These are phyloP conservation scores for Echium plantagineum DNA, from an alignment of 257 asterid species.

Conservation along the genomic window DNA sequence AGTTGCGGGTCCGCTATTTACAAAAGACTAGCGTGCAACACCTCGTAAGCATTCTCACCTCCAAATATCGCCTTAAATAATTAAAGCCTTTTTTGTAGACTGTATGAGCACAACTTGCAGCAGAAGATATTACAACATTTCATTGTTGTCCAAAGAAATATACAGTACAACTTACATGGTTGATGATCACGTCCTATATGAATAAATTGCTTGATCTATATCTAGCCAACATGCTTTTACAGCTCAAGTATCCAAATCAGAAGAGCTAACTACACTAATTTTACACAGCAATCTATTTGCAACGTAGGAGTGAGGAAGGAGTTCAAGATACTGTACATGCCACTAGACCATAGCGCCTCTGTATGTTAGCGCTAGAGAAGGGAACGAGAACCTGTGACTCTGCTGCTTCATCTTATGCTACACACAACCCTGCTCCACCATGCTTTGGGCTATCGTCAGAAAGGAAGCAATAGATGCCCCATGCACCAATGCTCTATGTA, in stretches of 20 bases:
- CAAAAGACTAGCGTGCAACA: too few relatives aligned
- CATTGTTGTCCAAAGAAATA: too few relatives aligned
- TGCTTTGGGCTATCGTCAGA: constrained; percentile 67
- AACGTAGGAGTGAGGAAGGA: not conserved
- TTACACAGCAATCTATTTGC: not conserved
- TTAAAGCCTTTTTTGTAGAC: too few relatives aligned
- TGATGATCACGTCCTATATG: too few relatives aligned
- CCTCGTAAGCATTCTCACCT: too few relatives aligned
- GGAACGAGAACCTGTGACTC: not conserved
- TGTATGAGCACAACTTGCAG: not conserved
- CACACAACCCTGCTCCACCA: constrained; percentile 96
- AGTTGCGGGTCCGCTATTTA: too few relatives aligned
- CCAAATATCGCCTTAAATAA: too few relatives aligned
- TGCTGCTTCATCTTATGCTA: constrained; percentile 15
- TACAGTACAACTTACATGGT: too few relatives aligned
- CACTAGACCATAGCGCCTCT: not conserved
- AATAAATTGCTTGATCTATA: too few relatives aligned
- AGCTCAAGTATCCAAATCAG: not conserved
- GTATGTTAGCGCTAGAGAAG: not conserved
- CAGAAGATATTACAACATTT: not conserved
- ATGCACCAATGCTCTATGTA: constrained; percentile 68
- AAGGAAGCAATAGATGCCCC: constrained; percentile 91
- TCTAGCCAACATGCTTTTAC: not conserved
- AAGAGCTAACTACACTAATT: not conserved
- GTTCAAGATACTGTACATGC: not conserved